phyloP scores from a whole-genome alignment of 495 filamentous ascomycete genomes.

The Penicillium coffeae region DNA sequence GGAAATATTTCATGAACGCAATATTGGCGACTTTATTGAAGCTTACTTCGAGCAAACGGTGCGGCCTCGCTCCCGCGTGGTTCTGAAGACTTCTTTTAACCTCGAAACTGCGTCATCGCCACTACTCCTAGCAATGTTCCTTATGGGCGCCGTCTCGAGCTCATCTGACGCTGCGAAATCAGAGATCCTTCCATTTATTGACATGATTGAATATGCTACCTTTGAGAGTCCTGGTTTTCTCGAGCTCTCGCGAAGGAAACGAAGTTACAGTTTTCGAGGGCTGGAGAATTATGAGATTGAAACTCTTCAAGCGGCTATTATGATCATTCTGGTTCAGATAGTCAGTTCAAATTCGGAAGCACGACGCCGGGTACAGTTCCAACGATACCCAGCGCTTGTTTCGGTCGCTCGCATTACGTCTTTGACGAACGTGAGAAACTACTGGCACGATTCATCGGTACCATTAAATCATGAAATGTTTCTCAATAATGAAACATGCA shows the following conservation, averaged over 20 bases:
- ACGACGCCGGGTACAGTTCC: constrained; percentile 11
- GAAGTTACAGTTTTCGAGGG: background rate
- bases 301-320: constrained; percentile 10
- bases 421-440: constrained; percentile 6
- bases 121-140: constrained; percentile 6
- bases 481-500: constrained; percentile 9
- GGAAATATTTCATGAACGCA: constrained; percentile 6
- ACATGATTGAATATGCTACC: constrained; percentile 5
- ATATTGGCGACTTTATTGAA: constrained; percentile 6
- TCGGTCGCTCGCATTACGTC: constrained; percentile 12
- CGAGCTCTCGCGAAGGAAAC: constrained; percentile 2
- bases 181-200: constrained; percentile 2
- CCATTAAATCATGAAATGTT: constrained; percentile 1
- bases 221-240: constrained; percentile 9
- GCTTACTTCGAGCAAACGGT: constrained; percentile 17
- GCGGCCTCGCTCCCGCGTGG: constrained; percentile 15
- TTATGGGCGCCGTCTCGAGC: constrained; percentile 14
- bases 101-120: constrained; percentile 3
- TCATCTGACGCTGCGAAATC: background rate
- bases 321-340: constrained; percentile 14
- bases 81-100: constrained; percentile 13
- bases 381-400: constrained; percentile 15
- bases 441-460: constrained; percentile 2
- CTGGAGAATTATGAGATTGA: constrained; percentile 3
- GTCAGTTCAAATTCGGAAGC: constrained; percentile 7